Conservation (phyloP, 495 filamentous ascomycete genomes). For the Cercophora scortea region DNA sequence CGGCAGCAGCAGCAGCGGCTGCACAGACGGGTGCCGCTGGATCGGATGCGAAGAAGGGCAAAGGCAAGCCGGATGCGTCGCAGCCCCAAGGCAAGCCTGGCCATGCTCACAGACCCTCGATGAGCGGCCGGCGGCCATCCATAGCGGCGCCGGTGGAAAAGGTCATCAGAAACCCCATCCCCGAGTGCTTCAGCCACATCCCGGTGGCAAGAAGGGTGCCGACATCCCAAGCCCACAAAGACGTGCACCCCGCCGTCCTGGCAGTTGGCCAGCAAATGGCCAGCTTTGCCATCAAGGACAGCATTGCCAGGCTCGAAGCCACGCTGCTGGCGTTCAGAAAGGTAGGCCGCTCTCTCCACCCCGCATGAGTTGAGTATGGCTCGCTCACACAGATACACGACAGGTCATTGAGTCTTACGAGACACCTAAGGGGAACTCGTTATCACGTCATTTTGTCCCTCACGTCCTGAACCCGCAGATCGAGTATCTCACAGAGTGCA, state of each 20-base stretch:
- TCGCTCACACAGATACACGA: conserved; percentile 7
- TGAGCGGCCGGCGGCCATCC: conserved; percentile 28
- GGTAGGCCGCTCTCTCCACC: conserved; percentile 38
- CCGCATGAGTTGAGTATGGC: neutral
- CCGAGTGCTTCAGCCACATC: conserved; percentile 75
- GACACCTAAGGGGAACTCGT: conserved; percentile 72
- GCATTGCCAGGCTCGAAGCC: conserved; percentile 78
- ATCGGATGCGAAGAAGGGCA: conserved; percentile 34
- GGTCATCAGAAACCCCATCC: conserved; percentile 39
- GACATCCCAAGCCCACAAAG: conserved; percentile 69
- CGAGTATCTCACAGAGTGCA: conserved; percentile 83
- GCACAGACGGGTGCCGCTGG: conserved; percentile 5
- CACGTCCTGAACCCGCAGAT: conserved; percentile 91
- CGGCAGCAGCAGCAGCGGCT: conserved; percentile 2
- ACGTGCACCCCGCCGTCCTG: conserved; percentile 83
- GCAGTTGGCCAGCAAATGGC: conserved; percentile 85
- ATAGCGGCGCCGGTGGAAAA: conserved; percentile 42
- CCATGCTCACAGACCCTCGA: conserved; percentile 26
- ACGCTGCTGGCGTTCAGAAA: conserved; percentile 84
- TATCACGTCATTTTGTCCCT: conserved; percentile 85
- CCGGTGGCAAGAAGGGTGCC: conserved; percentile 69
- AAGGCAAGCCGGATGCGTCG: conserved; percentile 43
- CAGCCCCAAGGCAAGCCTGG: conserved; percentile 26
- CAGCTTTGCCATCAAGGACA: conserved; percentile 81
- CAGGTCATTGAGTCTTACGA: conserved; percentile 88